Evolutionary conservation across 1,284 basidiomycete species (phyloP).

Genomic region (Tausonia pullulans): DNA sequence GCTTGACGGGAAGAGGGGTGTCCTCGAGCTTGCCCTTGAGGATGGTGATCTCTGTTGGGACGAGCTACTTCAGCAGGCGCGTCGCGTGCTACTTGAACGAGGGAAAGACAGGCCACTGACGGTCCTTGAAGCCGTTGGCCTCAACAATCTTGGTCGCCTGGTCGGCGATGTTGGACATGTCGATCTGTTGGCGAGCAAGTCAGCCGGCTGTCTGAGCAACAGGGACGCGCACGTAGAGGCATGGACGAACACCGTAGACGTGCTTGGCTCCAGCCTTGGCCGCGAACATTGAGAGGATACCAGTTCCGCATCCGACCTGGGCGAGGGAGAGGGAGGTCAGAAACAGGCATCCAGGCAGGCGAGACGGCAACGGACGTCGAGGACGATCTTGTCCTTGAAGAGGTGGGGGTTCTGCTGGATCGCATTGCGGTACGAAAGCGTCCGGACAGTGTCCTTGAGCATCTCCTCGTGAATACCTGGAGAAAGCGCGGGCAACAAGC

Average conservation of each 20-base stretch:
- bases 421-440: slow-evolving; percentile 85
- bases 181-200: slow-evolving; percentile 52
- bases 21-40: slow-evolving; percentile 72
- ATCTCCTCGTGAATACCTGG: slow-evolving; percentile 96
- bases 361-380: slow-evolving; percentile 50
- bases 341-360: slow-evolving; percentile 12
- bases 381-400: slow-evolving; percentile 91
- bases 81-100: slow-evolving; percentile 15
- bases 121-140: slow-evolving; percentile 90
- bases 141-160: slow-evolving; percentile 95
- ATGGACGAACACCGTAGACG: slow-evolving; percentile 69
- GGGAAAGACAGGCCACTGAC: slow-evolving; percentile 41
- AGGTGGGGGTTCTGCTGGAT: slow-evolving; percentile 92
- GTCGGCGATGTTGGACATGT: slow-evolving; percentile 99
- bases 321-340: background rate
- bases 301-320: slow-evolving; percentile 85
- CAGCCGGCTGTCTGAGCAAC: background rate
- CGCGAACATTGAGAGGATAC: slow-evolving; percentile 98
- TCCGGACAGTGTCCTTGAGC: slow-evolving; percentile 95
- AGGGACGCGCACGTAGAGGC: background rate
- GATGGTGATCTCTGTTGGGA: slow-evolving; percentile 67
- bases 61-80: background rate
- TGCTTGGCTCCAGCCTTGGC: slow-evolving; percentile 93
- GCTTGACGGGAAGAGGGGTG: slow-evolving; percentile 60
- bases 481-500: background rate